phyloP scores from a whole-genome alignment of 768 basidiomycete species.

The Leccinum subtestaceum region DNA sequence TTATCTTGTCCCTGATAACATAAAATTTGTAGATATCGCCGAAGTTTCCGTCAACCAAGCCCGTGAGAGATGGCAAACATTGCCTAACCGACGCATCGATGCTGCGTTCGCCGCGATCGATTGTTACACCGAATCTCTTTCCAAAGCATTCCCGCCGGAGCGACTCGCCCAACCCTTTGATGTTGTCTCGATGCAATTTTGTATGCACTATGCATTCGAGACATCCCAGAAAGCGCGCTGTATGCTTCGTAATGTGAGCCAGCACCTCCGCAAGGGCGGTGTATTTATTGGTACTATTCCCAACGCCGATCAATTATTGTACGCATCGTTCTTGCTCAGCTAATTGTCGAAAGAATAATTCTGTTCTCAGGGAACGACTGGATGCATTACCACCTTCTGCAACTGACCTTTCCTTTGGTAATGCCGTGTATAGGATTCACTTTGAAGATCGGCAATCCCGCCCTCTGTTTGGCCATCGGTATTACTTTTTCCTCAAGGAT shows the following conservation, averaged over 20 bases:
- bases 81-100: conserved; percentile 57
- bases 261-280: conserved; percentile 79
- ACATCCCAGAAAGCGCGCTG: conserved; percentile 78
- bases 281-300: conserved; percentile 98
- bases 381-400: conserved; percentile 62
- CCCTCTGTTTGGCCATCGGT: conserved; percentile 83
- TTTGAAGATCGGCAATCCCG: conserved; percentile 70
- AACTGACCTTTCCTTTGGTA: conserved; percentile 79
- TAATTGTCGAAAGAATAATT: conserved; percentile 15
- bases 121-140: conserved; percentile 77
- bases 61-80: conserved; percentile 59
- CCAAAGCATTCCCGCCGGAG: conserved; percentile 61
- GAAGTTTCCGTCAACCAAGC: conserved; percentile 87
- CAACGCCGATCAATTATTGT: conserved; percentile 83
- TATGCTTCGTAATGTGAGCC: conserved; percentile 90
- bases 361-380: conserved; percentile 59
- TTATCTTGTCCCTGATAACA: not conserved
- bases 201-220: conserved; percentile 99
- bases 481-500: conserved; percentile 90
- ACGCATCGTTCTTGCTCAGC: conserved; percentile 33
- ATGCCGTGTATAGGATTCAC: conserved; percentile 83
- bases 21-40: conserved; percentile 69
- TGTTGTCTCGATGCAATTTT: conserved; percentile 98
- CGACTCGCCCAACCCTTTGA: conserved; percentile 75
- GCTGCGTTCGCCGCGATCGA: conserved; percentile 85